Base-by-base conservation (phyloP, 2,329 filamentous ascomycete genomes). In the Penicillium oxalicum region DNA sequence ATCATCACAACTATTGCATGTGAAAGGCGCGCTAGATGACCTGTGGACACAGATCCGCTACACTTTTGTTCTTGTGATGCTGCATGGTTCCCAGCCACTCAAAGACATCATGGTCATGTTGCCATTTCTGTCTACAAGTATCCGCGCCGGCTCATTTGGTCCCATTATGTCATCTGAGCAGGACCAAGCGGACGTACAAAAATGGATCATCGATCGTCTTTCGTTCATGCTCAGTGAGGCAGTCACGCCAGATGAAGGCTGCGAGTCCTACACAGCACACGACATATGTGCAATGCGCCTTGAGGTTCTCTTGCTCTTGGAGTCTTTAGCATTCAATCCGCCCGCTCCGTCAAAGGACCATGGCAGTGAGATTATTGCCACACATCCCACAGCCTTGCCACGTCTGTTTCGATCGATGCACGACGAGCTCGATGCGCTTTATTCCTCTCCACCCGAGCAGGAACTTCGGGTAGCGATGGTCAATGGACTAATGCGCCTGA, bases 391-490 rank as follows among this genome's bases (percentile, higher is more conserved):
- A 36, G 82, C 83, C 9, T 80, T 95, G 12, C 88, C 87, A 1
- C 81, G 88, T 3, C 72, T 95, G 0, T 83, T 94, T 26, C 80
- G 82, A 26, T 81, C 86, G 39, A 81, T 91, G 44, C 84, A 93
- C 50, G 86, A 89, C 54, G 82, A 86, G 55, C 71, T 96, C 11
- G 75, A 78, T 40, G 69, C 71, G 3, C 65, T 87, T 1, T 86
- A 87, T 64, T 67, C 75, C 11, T 70, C 72, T 34, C 62, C 69
- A 3, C 70, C 70, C n/a, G 70, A 71, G 27, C 69, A 69, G 28
- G 62, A 72, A n/a, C 57, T 74, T 33, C 77, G 76, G 39, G 69
- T 76, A 5, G 60, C 70, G 2, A 65, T 81, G 26, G 74, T 87
- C 55, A 86, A 84, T 59, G 70, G 76, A 4, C 74, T 79, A 8